Conservation (phyloP, 768 basidiomycete genomes). For the Pisolithus sp. region DNA sequence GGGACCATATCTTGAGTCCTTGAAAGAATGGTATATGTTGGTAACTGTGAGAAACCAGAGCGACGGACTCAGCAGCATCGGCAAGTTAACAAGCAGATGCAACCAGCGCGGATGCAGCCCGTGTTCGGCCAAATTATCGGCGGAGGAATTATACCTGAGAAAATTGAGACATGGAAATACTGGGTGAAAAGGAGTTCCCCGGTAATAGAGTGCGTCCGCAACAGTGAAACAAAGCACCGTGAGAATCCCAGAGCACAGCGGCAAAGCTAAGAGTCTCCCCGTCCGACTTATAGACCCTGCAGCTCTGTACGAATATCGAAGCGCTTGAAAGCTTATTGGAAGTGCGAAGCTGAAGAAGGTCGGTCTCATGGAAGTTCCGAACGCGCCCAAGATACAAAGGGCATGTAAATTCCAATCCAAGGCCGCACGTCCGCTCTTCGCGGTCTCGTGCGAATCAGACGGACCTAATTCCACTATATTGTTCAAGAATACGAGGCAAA, state of each 20-base stretch:
- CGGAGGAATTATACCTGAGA: conserved; percentile 31
- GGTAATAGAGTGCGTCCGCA: conserved; percentile 31
- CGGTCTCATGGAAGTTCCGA: conserved; percentile 29
- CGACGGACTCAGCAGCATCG: conserved; percentile 33
- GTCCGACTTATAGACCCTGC: conserved; percentile 7
- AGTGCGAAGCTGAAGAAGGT: conserved; percentile 31
- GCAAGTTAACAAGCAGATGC: conserved; percentile 33
- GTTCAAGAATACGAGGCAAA: conserved; percentile 23
- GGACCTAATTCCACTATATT: conserved; percentile 8
- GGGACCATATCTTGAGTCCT: neutral
- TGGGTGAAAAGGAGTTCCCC: conserved; percentile 10
- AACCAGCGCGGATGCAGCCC: conserved; percentile 37
- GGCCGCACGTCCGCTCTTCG: neutral
- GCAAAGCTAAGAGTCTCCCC: conserved; percentile 9
- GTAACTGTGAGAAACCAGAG: conserved; percentile 20
- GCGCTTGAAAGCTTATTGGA: conserved; percentile 24
- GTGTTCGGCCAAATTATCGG: conserved; percentile 32
- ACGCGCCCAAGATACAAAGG: conserved; percentile 21
- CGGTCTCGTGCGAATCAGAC: neutral
- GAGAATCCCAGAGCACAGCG: conserved; percentile 16
- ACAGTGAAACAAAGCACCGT: conserved; percentile 14
- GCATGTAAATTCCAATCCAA: conserved; percentile 16
- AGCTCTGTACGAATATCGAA: conserved; percentile 10
- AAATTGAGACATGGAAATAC: conserved; percentile 34
- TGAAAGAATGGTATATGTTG: conserved; percentile 5